Conservation (phyloP, 805 yeast species). For the Starmera dryadoides region DNA sequence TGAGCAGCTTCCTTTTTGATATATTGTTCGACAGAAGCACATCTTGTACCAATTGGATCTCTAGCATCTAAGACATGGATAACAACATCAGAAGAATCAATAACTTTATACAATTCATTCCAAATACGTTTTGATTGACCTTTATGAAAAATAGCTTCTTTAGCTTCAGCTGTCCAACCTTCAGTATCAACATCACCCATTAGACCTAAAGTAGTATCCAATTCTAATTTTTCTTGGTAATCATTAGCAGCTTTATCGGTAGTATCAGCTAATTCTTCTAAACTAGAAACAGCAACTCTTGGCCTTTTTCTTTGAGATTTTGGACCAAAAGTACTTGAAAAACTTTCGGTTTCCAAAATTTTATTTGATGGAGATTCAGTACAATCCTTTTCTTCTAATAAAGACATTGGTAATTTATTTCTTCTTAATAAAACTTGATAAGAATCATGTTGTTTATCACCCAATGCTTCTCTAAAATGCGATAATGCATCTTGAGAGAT, state of each 20-base stretch:
- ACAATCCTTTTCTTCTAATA: slow-evolving; percentile 80
- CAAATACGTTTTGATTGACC: slow-evolving; percentile 98
- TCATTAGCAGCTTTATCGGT: slow-evolving; percentile 50
- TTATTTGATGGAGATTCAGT: slow-evolving; percentile 69
- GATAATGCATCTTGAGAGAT: slow-evolving; percentile 93
- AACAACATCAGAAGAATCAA: slow-evolving; percentile 95
- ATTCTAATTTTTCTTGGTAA: slow-evolving; percentile 70
- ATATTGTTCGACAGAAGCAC: slow-evolving; percentile 88
- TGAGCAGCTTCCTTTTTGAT: slow-evolving; percentile 93
- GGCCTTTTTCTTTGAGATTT: slow-evolving; percentile 92
- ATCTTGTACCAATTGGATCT: slow-evolving; percentile 94
- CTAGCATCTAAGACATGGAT: slow-evolving; percentile 96
- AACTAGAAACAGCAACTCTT: slow-evolving; percentile 63
- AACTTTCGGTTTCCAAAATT: slow-evolving; percentile 86
- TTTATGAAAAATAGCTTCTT: slow-evolving; percentile 90
- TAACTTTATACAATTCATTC: slow-evolving; percentile 95
- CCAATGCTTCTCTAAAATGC: slow-evolving; percentile 92
- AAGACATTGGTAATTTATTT: slow-evolving; percentile 92
- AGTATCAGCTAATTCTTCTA: slow-evolving; percentile 66
- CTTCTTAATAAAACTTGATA: slow-evolving; percentile 84
- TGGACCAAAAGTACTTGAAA: slow-evolving; percentile 81
- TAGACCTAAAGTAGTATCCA: slow-evolving; percentile 68
- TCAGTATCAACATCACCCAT: slow-evolving; percentile 66
- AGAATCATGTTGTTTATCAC: slow-evolving; percentile 72
- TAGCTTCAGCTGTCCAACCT: slow-evolving; percentile 85